Conservation (phyloP, 1,284 basidiomycete species). For the Ceratobasidium theobromae region DNA sequence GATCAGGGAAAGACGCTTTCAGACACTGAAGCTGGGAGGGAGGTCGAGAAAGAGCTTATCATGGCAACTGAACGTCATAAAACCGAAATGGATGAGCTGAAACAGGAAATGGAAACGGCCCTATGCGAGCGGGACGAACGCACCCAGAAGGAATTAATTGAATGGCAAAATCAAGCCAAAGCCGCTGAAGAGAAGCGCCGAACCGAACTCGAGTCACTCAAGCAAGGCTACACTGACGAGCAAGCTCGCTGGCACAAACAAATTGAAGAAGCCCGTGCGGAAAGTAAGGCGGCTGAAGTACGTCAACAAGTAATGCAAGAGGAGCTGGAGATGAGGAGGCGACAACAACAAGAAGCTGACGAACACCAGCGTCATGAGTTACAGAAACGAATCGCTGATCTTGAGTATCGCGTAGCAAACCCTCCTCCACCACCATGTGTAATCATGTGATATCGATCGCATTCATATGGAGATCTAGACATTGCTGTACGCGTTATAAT, state of each 20-base stretch:
- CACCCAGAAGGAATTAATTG: constrained; percentile 2
- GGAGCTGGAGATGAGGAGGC: neutral
- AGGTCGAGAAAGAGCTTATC: neutral
- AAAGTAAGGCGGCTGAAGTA: neutral
- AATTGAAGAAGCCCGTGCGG: neutral
- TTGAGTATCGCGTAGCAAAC: neutral
- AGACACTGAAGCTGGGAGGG: constrained; percentile 4
- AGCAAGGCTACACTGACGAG: neutral
- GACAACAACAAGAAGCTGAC: neutral
- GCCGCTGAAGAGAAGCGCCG: neutral
- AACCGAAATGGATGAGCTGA: constrained; percentile 1
- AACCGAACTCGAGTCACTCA: neutral
- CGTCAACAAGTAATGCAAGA: neutral
- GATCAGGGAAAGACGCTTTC: neutral
- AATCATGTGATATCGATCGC: no score
- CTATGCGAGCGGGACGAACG: constrained; percentile 5
- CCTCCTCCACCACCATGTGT: no score
- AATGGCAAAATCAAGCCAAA: neutral
- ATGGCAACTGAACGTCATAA: neutral
- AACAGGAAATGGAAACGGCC: constrained; percentile 4
- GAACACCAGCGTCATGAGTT: neutral
- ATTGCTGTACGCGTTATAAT: no score
- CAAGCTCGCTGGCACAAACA: constrained; percentile 2
- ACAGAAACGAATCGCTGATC: neutral
- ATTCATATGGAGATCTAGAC: no score